Evolutionary conservation across 495 filamentous ascomycete species (phyloP), one percentile per base, ranked within the genome.

Genomic region (Penicillium pancosmium): DNA sequence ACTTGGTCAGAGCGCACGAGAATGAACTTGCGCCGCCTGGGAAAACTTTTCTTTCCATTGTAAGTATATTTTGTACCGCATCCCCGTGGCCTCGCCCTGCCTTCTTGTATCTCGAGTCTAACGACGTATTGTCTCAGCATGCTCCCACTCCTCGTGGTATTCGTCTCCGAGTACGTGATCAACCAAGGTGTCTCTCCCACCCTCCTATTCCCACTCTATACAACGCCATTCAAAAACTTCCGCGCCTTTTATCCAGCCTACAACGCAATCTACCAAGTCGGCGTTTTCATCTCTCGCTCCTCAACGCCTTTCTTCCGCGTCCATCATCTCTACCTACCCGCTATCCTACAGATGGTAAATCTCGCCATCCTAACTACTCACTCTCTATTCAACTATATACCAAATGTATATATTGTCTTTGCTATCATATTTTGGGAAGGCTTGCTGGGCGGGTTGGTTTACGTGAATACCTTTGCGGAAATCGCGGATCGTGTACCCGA

Each of bases 241-340:
- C 86, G 93, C 18, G 86, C 87, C n/a, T 94, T 94, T 73, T 96
- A 96, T 65, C 91, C 92, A n/a, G 82, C 84, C n/a, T 96, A 96
- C 70, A 86, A 86, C 61, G 90, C 92, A 56, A 86, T 97, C 59
- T 98, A 98, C 74, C 93, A 98, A 77, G 75, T 90, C 4, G 92
- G 93, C 56, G 93, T 97, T 56, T 97, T 97, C 79, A 82, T 97
- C 69, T 94, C 93, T 12, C 89, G 93, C 21, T 96, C 92, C 5
- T 94, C 91, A 0, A 89, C 86, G 3, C 91, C 93, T 0, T 96
- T 97, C 70, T 66, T 95, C 69, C 88, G 92, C 12, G 78, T 97
- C 47, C 89, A 88, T 58, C 70, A 84, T 41, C 82, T 97, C 16
- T 97, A 98, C 69, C 54, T 89, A 1, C 92, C 92, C 0, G 90